phyloP scores from a whole-genome alignment of 768 basidiomycete genomes.

The Harrya chromipes region DNA sequence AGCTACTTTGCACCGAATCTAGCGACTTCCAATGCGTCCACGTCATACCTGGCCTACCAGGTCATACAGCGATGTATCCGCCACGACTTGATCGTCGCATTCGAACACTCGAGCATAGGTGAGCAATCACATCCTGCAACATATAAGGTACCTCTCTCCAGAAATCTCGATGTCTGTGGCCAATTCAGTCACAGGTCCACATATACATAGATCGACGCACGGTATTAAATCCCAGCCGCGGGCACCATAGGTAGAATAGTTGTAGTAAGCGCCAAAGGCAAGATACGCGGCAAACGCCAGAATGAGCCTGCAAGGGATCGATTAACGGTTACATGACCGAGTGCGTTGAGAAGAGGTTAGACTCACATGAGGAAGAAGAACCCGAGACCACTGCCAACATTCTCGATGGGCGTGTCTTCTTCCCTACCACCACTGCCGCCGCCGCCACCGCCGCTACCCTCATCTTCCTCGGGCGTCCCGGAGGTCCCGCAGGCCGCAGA shows the following conservation, averaged over 20 bases:
- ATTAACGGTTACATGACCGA: slow-evolving; percentile 5
- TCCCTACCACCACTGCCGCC: slow-evolving; percentile 15
- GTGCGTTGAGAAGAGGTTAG: not conserved
- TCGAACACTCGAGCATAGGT: slow-evolving; percentile 71
- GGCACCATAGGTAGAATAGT: slow-evolving; percentile 85
- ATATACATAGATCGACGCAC: slow-evolving; percentile 44
- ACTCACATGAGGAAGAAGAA: slow-evolving; percentile 86
- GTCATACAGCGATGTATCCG: slow-evolving; percentile 74
- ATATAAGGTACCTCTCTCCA: slow-evolving; percentile 90
- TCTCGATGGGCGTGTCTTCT: slow-evolving; percentile 34
- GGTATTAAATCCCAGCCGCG: slow-evolving; percentile 80
- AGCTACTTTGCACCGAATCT: slow-evolving; percentile 3
- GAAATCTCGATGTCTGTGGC: slow-evolving; percentile 76
- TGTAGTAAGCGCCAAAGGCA: slow-evolving; percentile 78
- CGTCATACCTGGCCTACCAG: not conserved
- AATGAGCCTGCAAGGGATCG: slow-evolving; percentile 46
- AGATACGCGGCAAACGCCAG: slow-evolving; percentile 71
- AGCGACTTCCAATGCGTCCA: slow-evolving; percentile 2
- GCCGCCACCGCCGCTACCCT: slow-evolving; percentile 14
- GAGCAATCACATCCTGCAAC: slow-evolving; percentile 71
- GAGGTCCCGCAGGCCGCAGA: slow-evolving; percentile 53
- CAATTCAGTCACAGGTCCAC: slow-evolving; percentile 5
- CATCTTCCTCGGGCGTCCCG: slow-evolving; percentile 26
- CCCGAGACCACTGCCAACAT: slow-evolving; percentile 71
- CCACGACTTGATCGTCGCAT: slow-evolving; percentile 64